Conservation (phyloP, 228 moss, liverwort and hornwort genomes). For the Sphagnum fallax region DNA sequence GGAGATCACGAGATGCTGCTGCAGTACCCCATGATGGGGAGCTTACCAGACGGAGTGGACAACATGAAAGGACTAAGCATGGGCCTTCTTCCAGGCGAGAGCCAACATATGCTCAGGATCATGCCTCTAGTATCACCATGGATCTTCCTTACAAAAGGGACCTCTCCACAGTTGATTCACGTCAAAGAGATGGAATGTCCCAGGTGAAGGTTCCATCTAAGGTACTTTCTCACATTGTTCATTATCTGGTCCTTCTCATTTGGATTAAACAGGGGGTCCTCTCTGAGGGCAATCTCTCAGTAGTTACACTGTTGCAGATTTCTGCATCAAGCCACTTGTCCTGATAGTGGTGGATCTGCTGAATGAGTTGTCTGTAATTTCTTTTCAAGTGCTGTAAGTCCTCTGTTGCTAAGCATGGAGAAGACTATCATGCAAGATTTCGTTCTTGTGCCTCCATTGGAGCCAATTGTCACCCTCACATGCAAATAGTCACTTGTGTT, state of each 20-base stretch:
- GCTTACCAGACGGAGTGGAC: slow-evolving; percentile 32
- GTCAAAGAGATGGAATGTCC: slow-evolving; percentile 41
- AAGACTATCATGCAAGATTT: too few relatives aligned
- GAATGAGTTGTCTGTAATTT: neutral
- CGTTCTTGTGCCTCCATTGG: neutral
- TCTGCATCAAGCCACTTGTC: neutral
- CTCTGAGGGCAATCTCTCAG: neutral
- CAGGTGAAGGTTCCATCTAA: slow-evolving; percentile 16
- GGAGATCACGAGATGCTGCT: slow-evolving; percentile 34
- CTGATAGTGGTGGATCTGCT: neutral
- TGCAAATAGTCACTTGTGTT: neutral
- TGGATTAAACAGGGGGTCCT: neutral
- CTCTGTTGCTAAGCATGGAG: too few relatives aligned
- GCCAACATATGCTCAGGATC: slow-evolving; percentile 35
- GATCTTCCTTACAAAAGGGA: slow-evolving; percentile 48
- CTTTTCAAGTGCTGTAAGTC: neutral
- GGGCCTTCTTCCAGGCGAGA: slow-evolving; percentile 38
- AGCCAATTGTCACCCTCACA: neutral
- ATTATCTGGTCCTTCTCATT: neutral
- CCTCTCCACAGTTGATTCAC: slow-evolving; percentile 41
- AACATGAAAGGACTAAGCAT: slow-evolving; percentile 33
- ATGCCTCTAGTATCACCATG: slow-evolving; percentile 31
- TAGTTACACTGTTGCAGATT: neutral
- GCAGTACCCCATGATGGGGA: slow-evolving; percentile 30
- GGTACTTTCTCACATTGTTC: neutral